Evolutionary conservation across 73 alveolate genomes (phyloP).

Genomic region (Paramecium sexaurelia): DNA sequence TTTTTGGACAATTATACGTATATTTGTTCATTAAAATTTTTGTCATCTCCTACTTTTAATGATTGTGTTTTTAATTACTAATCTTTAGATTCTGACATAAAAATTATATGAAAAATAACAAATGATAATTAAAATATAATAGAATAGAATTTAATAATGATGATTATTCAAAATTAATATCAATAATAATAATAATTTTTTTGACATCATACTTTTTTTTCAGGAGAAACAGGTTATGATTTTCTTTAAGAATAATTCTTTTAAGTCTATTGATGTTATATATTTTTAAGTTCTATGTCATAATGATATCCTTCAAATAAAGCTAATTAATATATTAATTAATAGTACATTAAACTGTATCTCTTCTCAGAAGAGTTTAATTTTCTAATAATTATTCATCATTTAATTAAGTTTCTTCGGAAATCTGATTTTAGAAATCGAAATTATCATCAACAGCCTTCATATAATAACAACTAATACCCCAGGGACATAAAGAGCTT

Average conservation of each 20-base stretch:
- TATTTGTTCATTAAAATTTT: no score
- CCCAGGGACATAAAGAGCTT: constrained; percentile 72
- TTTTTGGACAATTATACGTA: no score
- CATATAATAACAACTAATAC: background rate
- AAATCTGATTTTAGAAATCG: constrained; percentile 52
- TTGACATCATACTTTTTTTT: constrained; percentile 36
- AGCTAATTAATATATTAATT: background rate
- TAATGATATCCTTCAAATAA: constrained; percentile 55
- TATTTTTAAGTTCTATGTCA: constrained; percentile 1
- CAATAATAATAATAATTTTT: background rate
- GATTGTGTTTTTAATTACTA: no score
- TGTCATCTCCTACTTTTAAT: no score
- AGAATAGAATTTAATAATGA: background rate
- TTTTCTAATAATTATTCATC: constrained; percentile 34
- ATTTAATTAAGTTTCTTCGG: constrained; percentile 41
- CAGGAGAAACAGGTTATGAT: constrained; percentile 62
- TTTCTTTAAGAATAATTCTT: constrained; percentile 42
- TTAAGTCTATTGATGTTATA: constrained; percentile 44
- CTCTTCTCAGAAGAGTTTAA: constrained; percentile 9
- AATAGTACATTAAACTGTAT: constrained; percentile 19
- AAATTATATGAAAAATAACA: no score
- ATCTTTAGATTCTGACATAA: no score
- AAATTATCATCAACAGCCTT: constrained; percentile 58
- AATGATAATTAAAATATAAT: background rate
- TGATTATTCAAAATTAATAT: background rate